Base-by-base conservation (phyloP, 805 yeast species). In the Scheffersomyces lignosus region DNA sequence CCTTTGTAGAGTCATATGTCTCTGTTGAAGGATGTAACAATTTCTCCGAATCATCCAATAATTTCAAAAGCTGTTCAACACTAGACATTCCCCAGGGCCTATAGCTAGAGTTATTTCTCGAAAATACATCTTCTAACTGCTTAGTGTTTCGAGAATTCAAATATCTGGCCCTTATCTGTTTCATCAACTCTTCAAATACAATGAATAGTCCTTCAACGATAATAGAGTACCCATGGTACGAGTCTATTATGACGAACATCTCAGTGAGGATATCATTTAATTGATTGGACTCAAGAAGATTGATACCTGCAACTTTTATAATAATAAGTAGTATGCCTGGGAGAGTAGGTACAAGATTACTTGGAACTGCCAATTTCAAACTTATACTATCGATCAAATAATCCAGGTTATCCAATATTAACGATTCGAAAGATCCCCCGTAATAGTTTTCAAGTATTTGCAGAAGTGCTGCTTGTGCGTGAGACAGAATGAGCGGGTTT, bases 311-410 rank as follows among this genome's bases (percentile, higher is more conserved):
- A 17, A 89, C 68, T 45, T 73, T 77, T 18, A 87, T 70, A 31
- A 91, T 62, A 3, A 87, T 81, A 31, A 83, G 71, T 27, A 91
- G 63, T 3, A 90, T 80, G 0, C 81, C 79, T 1, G 86, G 73
- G 3, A 88, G 74, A 7, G 88, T 71, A 2, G 96, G 91, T 1
- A 88, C 76, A 4, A 91, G 73, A 17, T 61, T 55, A 37, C 81
- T 70, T 4, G 89, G 80, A 2, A 84, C 76, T 18, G 87, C 78
- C 36, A 93, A 64, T 43, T 75, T 77, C 18, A 80, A 59, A 3
- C 95, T 83, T n/a, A 89, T 65, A 0, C 88, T 64, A 54, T 93
- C 97, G 12, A 89, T 65, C 14, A 91, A 59, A 52, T 90, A 90
- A 49, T 91, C 96, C 38, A 80, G 72, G 54, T 89, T 91, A 17